Conservation (phyloP, 345 rosid genomes). For the Limnanthes douglasii region DNA sequence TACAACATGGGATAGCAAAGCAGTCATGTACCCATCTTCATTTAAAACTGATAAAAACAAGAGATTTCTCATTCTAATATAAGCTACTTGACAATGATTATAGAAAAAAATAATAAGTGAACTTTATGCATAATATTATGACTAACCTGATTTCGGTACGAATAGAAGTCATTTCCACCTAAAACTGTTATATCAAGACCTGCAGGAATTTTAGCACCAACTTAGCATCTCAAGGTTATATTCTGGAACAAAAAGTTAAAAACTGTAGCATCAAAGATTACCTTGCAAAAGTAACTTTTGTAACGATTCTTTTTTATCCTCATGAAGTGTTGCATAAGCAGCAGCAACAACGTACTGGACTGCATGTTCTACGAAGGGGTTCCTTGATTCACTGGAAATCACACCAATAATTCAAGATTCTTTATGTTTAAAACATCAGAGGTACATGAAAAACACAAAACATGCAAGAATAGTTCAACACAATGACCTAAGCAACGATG, state of each 20-base stretch:
- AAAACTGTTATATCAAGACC: constrained; percentile 86
- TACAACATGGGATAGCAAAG: no score
- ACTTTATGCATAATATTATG: no score
- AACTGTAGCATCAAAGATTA: constrained; percentile 10
- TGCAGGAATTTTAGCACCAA: constrained; percentile 19
- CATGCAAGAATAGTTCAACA: no score
- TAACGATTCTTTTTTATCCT: constrained; percentile 36
- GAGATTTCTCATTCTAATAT: no score
- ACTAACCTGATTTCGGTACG: constrained; percentile 92
- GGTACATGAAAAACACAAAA: neutral
- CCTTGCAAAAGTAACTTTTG: constrained; percentile 76
- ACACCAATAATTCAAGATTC: no score
- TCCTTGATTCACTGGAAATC: constrained; percentile 73
- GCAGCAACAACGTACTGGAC: constrained; percentile 75
- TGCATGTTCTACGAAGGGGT: constrained; percentile 83
- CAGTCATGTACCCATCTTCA: no score
- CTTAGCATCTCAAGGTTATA: constrained; percentile 12
- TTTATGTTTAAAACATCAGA: constrained; percentile 2
- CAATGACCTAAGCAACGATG: no score
- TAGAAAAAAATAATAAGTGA: neutral
- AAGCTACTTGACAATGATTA: no score
- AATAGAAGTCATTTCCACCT: constrained; percentile 93
- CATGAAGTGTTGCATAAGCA: constrained; percentile 38
- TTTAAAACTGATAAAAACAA: no score
- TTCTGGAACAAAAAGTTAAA: neutral